Conservation (phyloP, 179 eudicot species). For the Spinacia oleracea region DNA sequence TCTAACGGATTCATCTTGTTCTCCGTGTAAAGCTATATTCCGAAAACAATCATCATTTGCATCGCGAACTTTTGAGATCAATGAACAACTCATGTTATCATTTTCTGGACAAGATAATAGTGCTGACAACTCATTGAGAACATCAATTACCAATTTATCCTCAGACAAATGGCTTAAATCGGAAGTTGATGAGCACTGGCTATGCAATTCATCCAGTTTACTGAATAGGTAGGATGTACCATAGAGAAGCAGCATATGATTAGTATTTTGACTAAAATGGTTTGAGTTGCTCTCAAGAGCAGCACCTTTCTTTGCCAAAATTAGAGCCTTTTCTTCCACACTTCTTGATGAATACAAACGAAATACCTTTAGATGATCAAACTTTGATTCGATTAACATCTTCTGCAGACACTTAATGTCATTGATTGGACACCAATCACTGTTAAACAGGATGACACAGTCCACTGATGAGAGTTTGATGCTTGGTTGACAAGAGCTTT, state of each 20-base stretch:
- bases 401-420: constrained; percentile 55
- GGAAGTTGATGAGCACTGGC: constrained; percentile 11
- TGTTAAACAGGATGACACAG: constrained; percentile 58
- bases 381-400: constrained; percentile 48
- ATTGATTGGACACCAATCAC: constrained; percentile 58
- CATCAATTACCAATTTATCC: constrained; percentile 34
- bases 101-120: constrained; percentile 32
- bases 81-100: constrained; percentile 15
- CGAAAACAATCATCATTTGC: constrained; percentile 34
- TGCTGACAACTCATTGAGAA: constrained; percentile 46
- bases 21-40: constrained; percentile 45
- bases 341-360: constrained; percentile 58
- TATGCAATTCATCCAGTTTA: constrained; percentile 51
- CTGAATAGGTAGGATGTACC: constrained; percentile 48
- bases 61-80: constrained; percentile 44
- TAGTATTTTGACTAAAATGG: constrained; percentile 22
- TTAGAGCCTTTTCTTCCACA: constrained; percentile 61
- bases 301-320: constrained; percentile 53
- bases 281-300: constrained; percentile 32
- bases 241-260: constrained; percentile 57
- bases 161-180: constrained; percentile 25
- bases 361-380: constrained; percentile 53
- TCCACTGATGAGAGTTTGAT: constrained; percentile 55
- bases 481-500: constrained; percentile 49
- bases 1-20: constrained; percentile 35